These are phyloP conservation scores for Paramecium caudatum DNA, from an alignment of 73 alveolate species.

Conservation along the genomic window DNA sequence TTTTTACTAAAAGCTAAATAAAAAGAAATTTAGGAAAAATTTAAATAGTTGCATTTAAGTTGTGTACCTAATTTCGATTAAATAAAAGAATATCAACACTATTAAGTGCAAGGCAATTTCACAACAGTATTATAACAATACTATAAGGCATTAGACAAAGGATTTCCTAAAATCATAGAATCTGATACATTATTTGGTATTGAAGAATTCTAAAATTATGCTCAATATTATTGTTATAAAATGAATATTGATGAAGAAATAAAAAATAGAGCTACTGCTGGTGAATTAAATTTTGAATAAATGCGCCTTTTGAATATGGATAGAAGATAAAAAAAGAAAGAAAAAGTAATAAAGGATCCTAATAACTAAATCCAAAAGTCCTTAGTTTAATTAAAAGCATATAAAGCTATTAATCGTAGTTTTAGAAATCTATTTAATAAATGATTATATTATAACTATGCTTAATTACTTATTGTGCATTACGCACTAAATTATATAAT, in stretches of 20 bases:
- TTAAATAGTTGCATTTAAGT: background rate
- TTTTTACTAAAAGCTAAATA: background rate
- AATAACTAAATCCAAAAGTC: constrained; percentile 1
- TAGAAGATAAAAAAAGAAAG: constrained; percentile 41
- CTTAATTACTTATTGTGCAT: constrained; percentile 13
- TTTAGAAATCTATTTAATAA: constrained; percentile 30
- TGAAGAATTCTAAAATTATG: constrained; percentile 15
- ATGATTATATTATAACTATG: background rate
- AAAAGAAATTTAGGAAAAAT: constrained; percentile 26
- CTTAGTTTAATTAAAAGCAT: constrained; percentile 21
- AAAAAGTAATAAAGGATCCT: constrained; percentile 21
- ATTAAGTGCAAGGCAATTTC: background rate
- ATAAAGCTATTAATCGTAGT: constrained; percentile 46
- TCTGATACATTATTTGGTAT: constrained; percentile 3
- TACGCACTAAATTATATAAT: constrained; percentile 31
- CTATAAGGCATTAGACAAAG: background rate
- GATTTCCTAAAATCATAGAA: constrained; percentile 10
- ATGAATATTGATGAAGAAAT: constrained; percentile 12
- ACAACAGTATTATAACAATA: background rate
- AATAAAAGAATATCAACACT: constrained; percentile 5
- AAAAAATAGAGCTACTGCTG: constrained; percentile 5
- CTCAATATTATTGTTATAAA: constrained; percentile 28
- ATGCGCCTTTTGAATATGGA: constrained; percentile 5
- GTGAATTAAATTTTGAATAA: constrained; percentile 21
- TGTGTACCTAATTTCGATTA: background rate